Percentiles rank a stretch among this genome's conserved stretches.
Conservation (phyloP, 1,284 basidiomycete species). For the Moesziomyces parantarcticus region DNA sequence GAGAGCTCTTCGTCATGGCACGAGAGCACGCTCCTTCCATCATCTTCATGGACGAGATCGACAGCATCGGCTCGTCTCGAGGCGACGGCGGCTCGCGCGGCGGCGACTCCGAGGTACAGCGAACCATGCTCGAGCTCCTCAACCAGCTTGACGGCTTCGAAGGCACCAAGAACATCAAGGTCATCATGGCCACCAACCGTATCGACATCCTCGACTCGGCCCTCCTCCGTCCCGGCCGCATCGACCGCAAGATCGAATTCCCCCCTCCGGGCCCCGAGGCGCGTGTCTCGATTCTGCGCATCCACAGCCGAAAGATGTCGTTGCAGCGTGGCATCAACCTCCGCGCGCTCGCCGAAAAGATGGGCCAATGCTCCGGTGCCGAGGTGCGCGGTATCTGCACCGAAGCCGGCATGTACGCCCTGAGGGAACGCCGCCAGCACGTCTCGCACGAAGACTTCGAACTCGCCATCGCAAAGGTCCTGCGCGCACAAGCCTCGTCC, state of each 20-base stretch:
- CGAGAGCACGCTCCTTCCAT: conserved; percentile 98
- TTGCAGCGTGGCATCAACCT: conserved; percentile 97
- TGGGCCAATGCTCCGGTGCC: conserved; percentile 97
- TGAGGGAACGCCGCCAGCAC: conserved; percentile 90
- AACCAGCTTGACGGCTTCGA: conserved; percentile 99
- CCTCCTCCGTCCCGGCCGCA: conserved; percentile 91
- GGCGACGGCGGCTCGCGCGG: conserved; percentile 79
- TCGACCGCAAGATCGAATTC: conserved; percentile 99
- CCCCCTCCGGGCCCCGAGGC: conserved; percentile 98
- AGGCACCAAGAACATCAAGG: conserved; percentile 96
- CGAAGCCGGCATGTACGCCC: conserved; percentile 97
- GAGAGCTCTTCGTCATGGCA: conserved; percentile 98
- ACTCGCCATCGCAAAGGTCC: conserved; percentile 93
- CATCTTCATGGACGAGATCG: conserved; percentile 99
- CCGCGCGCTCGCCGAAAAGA: conserved; percentile 93
- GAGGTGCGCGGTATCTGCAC: conserved; percentile 99
- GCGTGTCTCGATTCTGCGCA: conserved; percentile 93
- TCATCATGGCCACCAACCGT: conserved; percentile 99
- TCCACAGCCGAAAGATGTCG: conserved; percentile 99
- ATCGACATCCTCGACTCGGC: conserved; percentile 98
- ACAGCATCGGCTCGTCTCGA: conserved; percentile 93
- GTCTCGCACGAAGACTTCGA: conserved; percentile 99
- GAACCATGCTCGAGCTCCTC: conserved; percentile 95
- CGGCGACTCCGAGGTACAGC: conserved; percentile 97
- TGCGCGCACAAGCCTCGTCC: conserved; percentile 66